Evolutionary conservation across 345 rosid species (phyloP).

Genomic region (Ceriops tagal): DNA sequence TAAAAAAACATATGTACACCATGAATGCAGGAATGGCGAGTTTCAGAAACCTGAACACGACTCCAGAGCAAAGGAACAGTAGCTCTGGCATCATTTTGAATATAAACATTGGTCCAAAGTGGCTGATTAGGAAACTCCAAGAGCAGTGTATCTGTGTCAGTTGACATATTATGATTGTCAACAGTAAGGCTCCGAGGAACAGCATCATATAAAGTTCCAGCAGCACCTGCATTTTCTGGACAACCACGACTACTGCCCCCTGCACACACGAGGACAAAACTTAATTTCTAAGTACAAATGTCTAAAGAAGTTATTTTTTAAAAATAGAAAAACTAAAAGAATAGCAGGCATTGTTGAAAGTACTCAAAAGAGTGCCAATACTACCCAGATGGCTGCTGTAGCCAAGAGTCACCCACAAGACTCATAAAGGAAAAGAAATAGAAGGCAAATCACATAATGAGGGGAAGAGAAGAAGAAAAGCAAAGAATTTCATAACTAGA

Average conservation of each 20-base stretch:
- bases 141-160: constrained; percentile 89
- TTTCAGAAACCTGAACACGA: constrained; percentile 87
- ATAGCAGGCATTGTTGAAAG: neutral
- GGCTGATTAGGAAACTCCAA: constrained; percentile 95
- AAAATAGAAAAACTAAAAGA: neutral
- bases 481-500: neutral
- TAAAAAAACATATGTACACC: neutral
- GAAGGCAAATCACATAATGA: neutral
- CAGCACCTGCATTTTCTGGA: constrained; percentile 87
- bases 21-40: constrained; percentile 7
- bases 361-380: neutral
- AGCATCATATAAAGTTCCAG: constrained; percentile 97
- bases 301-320: neutral
- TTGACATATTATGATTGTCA: constrained; percentile 78
- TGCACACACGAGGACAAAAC: constrained; percentile 32
- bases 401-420: neutral
- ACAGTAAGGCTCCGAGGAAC: constrained; percentile 87
- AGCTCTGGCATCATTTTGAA: constrained; percentile 83
- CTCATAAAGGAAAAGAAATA: no score
- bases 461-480: no score
- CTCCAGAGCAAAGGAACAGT: constrained; percentile 98
- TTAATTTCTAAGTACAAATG: neutral
- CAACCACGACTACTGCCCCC: constrained; percentile 86
- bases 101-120: constrained; percentile 87
- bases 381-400: neutral